Evolutionary conservation across 495 filamentous ascomycete species (phyloP), one percentile per base, ranked within the genome.

Genomic region (Hypoxylon fragiforme): DNA sequence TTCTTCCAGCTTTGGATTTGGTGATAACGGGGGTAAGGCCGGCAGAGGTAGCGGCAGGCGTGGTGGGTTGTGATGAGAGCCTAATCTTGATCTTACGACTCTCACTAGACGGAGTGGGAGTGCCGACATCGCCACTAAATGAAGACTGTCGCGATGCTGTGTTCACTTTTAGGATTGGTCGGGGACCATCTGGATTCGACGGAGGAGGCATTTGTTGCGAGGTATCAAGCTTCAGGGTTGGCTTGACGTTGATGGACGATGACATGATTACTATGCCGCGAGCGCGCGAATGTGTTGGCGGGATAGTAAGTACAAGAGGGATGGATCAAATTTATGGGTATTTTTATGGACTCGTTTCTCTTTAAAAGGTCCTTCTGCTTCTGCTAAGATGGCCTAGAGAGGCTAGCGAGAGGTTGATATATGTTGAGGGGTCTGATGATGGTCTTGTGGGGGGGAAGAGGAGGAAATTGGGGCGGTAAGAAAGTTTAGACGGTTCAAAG

Each of bases 31-130:
- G 55, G 18, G 60, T 37, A 9, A 46, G 39, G 50, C 46, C 20
- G 22, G 49, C 18, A 19, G 64, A 48, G 13, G 42, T 30, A 2
- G 56, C 41, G 26, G 74, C 70, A 3, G 78, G 77, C 0, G 78
- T 78, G n/a, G 69, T 54, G 2, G 77, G 76, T 39, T 68, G 69
- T 3, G 65, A 72, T 42, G 59, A 65, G 61, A 84, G 50, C 55
- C 79, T 83, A 19, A 86, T 71, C 59, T 78, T 83, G 42, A 85
- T 78, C 65, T 81, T 84, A 2, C 51, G 54, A 13, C 47, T 59
- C 3, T 69, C 72, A 20, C 60, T 62, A 15, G 72, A 73, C 12
- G 77, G 73, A 0, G 77, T 79, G 45, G 66, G 32, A 20, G 60
- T 39, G 43, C 60, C 8, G 63, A 68, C 38, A 45, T 70, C 48